Conservation (phyloP, 371 early-diverging fungal species). For the Sporodiniella umbellata region DNA sequence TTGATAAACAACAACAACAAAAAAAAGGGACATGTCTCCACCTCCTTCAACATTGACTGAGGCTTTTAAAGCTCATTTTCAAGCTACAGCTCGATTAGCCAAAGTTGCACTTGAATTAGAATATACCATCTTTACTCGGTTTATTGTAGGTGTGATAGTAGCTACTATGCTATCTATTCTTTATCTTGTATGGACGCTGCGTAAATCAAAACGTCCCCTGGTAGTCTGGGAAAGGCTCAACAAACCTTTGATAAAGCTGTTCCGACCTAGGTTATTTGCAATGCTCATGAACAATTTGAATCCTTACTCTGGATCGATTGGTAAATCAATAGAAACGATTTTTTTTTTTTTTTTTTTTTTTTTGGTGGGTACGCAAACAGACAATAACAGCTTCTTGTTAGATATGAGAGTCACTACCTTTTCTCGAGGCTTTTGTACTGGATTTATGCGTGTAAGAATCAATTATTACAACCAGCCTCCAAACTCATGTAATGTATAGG, state of each 20-base stretch:
- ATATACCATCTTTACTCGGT: slow-evolving; percentile 48
- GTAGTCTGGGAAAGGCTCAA: slow-evolving; percentile 43
- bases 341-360: no score
- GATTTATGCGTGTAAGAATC: slow-evolving; percentile 44
- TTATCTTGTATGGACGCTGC: slow-evolving; percentile 37
- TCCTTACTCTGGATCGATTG: slow-evolving; percentile 42
- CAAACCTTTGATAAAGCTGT: slow-evolving; percentile 42
- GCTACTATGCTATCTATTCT: slow-evolving; percentile 31
- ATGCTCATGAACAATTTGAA: slow-evolving; percentile 30
- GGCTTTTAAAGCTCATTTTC: slow-evolving; percentile 34
- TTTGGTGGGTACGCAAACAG: not conserved
- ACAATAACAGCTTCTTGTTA: slow-evolving; percentile 6
- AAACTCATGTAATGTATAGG: no score
- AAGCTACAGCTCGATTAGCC: slow-evolving; percentile 30
- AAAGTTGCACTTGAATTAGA: slow-evolving; percentile 41
- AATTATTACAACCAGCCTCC: no score
- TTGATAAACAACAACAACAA: not conserved
- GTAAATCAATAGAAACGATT: no score
- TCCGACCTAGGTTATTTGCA: slow-evolving; percentile 39
- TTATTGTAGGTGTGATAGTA: slow-evolving; percentile 36
- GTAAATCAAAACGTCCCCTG: slow-evolving; percentile 38
- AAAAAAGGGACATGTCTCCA: not conserved
- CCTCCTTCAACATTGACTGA: slow-evolving; percentile 15
- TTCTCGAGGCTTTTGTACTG: slow-evolving; percentile 47
- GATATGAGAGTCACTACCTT: slow-evolving; percentile 47